Base-by-base conservation (phyloP, 352 stramenopile genomes). In the Phytopythium mirpurense region DNA sequence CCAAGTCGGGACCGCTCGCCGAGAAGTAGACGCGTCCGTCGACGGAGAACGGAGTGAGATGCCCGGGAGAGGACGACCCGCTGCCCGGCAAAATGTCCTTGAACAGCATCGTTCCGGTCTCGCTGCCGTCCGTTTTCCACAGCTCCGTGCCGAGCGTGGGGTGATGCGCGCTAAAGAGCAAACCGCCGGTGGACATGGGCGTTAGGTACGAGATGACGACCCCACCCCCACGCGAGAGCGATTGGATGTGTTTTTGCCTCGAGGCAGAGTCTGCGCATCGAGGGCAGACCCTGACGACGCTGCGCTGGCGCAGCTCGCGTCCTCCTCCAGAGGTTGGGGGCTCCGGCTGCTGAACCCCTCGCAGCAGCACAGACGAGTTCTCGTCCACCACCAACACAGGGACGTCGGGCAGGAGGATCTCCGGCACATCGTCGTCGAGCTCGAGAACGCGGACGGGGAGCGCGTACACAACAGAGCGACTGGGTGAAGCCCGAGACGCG, bases 1-100 rank as follows among this genome's bases (percentile, higher is more conserved):
- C 80, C 23, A 72, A 50, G 51, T 96, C 77, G 2, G 79, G 60
- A 0, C 84, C 89, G 24, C 77, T 64, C 9, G 87, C 86, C 18
- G 70, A 56, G 60, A 97, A 97, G 51, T 96, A 97, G 5, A 95
- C 62, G 24, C 64, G 65, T 19, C 63, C 73, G 27, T 86, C 74
- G 11, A 55, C 58, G 11, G 88, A 89, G n/a, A 82, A 86, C 0
- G 45, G 36, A 9, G 65, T 78, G 36, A 88, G 60, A 43, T 63
- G 57, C 8, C 63, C 55, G 8, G 76, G 74, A 5, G 32, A n/a
- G 8, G 70, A 78, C 52, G 56, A 54, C 4, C 23, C 31, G 0
- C 35, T 41, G 1, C 82, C 83, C 11, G 66, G 66, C 6, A 60
- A 63, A 23, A 97, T 66, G 45, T 96, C 83, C 27, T 76, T 78